phyloP scores from a whole-genome alignment of 768 basidiomycete genomes.

The Basidioascus undulatus region DNA sequence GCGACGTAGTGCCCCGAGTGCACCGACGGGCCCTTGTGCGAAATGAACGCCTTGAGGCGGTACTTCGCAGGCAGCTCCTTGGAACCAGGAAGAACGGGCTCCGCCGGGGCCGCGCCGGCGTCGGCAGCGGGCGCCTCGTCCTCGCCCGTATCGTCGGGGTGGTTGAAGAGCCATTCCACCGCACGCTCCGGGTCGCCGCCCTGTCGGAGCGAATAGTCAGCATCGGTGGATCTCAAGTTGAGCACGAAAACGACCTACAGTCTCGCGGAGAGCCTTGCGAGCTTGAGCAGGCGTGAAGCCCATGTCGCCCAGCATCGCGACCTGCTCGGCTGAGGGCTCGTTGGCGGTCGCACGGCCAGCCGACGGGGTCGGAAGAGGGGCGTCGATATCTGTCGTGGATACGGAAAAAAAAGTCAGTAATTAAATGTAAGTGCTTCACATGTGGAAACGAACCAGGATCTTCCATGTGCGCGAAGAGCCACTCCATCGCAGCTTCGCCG shows the following conservation, averaged over 20 bases:
- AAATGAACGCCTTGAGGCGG: constrained; percentile 74
- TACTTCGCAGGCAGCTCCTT: constrained; percentile 46
- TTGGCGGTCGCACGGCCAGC: constrained; percentile 14
- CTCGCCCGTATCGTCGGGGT: constrained; percentile 67
- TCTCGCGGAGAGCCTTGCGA: constrained; percentile 61
- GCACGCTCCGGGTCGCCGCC: constrained; percentile 56
- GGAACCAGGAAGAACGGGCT: constrained; percentile 25
- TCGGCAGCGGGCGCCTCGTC: constrained; percentile 15
- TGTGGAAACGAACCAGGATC: constrained; percentile 40
- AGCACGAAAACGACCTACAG: constrained; percentile 28
- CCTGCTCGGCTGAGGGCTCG: constrained; percentile 45
- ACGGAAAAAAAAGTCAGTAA: not conserved
- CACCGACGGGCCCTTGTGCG: constrained; percentile 86
- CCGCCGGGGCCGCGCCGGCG: constrained; percentile 10
- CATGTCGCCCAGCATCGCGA: constrained; percentile 63
- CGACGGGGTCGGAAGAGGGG: constrained; percentile 25
- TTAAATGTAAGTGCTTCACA: not conserved
- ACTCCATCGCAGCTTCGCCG: constrained; percentile 74
- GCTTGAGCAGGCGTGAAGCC: constrained; percentile 71
- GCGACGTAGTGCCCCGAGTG: constrained; percentile 89
- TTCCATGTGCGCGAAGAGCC: constrained; percentile 87
- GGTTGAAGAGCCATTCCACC: constrained; percentile 86
- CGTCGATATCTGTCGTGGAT: constrained; percentile 47
- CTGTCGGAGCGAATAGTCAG: constrained; percentile 19
- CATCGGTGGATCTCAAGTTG: not conserved